A percentile compares a stretch with the other conserved stretches of the same genome.
These are phyloP conservation scores for Trichothecium sympodiale DNA, from an alignment of 2,329 filamentous ascomycete genomes.

Conservation along the genomic window DNA sequence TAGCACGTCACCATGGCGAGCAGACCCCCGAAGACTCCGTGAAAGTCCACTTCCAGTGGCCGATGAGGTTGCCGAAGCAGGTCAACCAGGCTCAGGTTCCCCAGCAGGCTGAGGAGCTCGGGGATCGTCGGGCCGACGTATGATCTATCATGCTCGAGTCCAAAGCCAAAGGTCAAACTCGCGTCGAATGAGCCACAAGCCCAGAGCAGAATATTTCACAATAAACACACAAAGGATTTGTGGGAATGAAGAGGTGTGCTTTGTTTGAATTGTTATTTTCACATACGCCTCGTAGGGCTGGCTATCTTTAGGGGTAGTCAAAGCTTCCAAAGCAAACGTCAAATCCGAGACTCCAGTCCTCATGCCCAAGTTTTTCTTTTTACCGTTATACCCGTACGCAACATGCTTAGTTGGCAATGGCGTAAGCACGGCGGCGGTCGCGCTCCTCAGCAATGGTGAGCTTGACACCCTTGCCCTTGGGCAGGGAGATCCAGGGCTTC, in stretches of 20 bases:
- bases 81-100: slow-evolving; percentile 32
- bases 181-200: no score
- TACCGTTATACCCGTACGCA: not conserved
- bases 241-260: no score
- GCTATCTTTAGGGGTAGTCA: slow-evolving; percentile 5
- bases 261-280: slow-evolving; percentile 1
- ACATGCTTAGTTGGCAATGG: slow-evolving; percentile 37
- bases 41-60: slow-evolving; percentile 34
- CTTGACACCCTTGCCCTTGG: slow-evolving; percentile 99
- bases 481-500: slow-evolving; percentile 98
- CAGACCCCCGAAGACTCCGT: slow-evolving; percentile 31
- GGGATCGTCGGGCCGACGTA: no score
- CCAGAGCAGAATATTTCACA: no score
- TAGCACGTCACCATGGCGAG: slow-evolving; percentile 29
- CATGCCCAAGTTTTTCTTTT: slow-evolving; percentile 7
- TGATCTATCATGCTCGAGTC: no score
- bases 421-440: slow-evolving; percentile 78
- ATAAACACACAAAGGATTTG: no score
- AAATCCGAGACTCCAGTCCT: slow-evolving; percentile 10
- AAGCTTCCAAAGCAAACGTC: slow-evolving; percentile 5
- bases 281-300: slow-evolving; percentile 4
- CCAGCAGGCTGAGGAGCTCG: slow-evolving; percentile 45
- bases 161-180: no score
- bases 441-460: slow-evolving; percentile 98
- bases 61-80: slow-evolving; percentile 27